phyloP scores from a whole-genome alignment of 1,284 basidiomycete genomes.

The Ganoderma lingzhi region DNA sequence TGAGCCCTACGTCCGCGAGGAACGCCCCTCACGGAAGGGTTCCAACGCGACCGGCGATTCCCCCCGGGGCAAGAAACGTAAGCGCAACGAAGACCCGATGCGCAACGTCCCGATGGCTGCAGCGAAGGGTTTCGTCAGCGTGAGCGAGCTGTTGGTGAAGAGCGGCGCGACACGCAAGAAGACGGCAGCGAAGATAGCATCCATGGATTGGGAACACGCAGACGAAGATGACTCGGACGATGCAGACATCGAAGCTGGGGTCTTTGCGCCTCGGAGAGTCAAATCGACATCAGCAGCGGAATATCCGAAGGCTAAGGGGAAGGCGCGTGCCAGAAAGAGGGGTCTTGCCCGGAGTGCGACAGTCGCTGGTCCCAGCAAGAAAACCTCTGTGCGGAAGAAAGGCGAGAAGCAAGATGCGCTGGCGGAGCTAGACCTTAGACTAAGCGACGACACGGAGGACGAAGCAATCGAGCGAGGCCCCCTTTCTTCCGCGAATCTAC shows the following conservation, averaged over 20 bases:
- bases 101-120: slow-evolving; percentile 76
- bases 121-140: slow-evolving; percentile 68
- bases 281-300: slow-evolving; percentile 50
- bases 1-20: slow-evolving; percentile 71
- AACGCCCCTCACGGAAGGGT: slow-evolving; percentile 45
- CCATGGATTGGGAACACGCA: slow-evolving; percentile 57
- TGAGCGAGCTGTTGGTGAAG: slow-evolving; percentile 65
- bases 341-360: slow-evolving; percentile 35
- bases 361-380: slow-evolving; percentile 23
- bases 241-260: slow-evolving; percentile 62
- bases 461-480: slow-evolving; percentile 55
- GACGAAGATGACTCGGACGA: slow-evolving; percentile 71
- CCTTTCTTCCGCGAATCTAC: slow-evolving; percentile 5
- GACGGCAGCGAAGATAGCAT: slow-evolving; percentile 32
- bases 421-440: slow-evolving; percentile 48
- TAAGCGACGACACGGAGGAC: slow-evolving; percentile 64
- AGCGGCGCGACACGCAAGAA: slow-evolving; percentile 47
- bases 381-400: slow-evolving; percentile 42
- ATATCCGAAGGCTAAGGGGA: slow-evolving; percentile 33
- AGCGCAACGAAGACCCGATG: slow-evolving; percentile 69
- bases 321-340: slow-evolving; percentile 38
- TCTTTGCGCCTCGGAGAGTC: slow-evolving; percentile 55
- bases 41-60: slow-evolving; percentile 33
- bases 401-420: slow-evolving; percentile 34
- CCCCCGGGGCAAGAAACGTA: slow-evolving; percentile 65